Evolutionary conservation across 441 rosid genomes (phyloP).

Genomic region (Theobroma grandiflorum): DNA sequence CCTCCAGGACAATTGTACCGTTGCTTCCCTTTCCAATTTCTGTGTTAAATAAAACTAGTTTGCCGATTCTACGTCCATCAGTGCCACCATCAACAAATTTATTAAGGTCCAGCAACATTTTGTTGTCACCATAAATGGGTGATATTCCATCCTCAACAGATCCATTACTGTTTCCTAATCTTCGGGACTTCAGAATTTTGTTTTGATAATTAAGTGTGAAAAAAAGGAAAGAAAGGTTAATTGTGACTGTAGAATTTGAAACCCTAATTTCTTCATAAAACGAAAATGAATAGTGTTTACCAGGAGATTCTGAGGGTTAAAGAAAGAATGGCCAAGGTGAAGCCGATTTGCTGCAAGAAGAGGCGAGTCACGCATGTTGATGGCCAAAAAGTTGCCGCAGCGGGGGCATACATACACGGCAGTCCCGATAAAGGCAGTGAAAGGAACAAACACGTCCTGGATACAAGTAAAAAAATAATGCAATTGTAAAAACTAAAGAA

Average conservation of each 20-base stretch:
- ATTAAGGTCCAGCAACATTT: constrained; percentile 55
- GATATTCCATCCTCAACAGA: constrained; percentile 44
- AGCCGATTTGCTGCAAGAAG: constrained; percentile 80
- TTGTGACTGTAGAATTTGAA: background rate
- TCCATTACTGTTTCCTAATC: constrained; percentile 57
- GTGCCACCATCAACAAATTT: constrained; percentile 44
- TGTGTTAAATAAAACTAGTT: constrained; percentile 65
- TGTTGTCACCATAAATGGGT: constrained; percentile 39
- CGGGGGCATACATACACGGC: constrained; percentile 93
- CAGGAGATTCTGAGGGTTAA: too few species aligned
- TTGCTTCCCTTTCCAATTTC: constrained; percentile 98
- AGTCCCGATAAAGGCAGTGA: constrained; percentile 86
- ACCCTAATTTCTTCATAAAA: constrained; percentile 9
- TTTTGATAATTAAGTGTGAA: background rate
- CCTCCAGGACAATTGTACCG: constrained; percentile 93
- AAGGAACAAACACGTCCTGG: constrained; percentile 87
- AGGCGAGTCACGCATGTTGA: constrained; percentile 64
- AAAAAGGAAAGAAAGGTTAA: background rate
- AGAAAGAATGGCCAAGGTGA: too few species aligned
- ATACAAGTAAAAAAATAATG: background rate
- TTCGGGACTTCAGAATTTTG: constrained; percentile 63
- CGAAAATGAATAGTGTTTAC: too few species aligned
- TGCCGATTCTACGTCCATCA: constrained; percentile 82
- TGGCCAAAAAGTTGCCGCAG: constrained; percentile 86
- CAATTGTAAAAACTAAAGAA: background rate